phyloP scores from a whole-genome alignment of 345 rosid genomes.

The Gynandropsis gynandra region DNA sequence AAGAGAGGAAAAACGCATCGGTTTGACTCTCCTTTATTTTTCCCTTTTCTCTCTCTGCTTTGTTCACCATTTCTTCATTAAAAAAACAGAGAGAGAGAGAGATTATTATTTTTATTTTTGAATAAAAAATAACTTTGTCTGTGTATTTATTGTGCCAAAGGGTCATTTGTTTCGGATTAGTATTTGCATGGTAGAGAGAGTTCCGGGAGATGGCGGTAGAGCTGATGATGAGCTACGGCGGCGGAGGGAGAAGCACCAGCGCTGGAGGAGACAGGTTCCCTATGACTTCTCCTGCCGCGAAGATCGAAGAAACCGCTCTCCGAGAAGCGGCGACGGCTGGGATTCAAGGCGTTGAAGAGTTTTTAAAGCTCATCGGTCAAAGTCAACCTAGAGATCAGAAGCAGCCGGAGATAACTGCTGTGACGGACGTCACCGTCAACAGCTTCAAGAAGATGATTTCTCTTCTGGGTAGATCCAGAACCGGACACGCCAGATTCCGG shows the following conservation, averaged over 20 bases:
- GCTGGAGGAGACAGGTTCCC: background rate
- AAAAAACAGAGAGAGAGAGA: background rate
- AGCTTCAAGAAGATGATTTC: conserved; percentile 71
- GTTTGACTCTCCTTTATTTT: conserved; percentile 8
- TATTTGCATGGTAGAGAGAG: too few relatives aligned
- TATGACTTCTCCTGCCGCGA: conserved; percentile 7
- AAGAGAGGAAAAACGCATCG: too few relatives aligned
- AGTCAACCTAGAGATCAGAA: conserved; percentile 29
- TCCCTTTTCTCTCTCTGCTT: background rate
- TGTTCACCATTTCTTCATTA: background rate
- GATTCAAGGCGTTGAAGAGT: conserved; percentile 70
- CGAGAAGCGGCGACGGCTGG: conserved; percentile 74
- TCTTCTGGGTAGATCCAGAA: conserved; percentile 57
- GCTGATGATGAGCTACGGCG: background rate
- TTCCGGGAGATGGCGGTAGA: too few relatives aligned
- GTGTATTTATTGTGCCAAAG: too few relatives aligned
- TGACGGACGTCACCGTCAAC: conserved; percentile 62
- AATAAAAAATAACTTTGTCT: too few relatives aligned
- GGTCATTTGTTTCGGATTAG: too few relatives aligned
- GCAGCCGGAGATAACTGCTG: conserved; percentile 40
- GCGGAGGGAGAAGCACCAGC: background rate
- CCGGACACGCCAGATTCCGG: conserved; percentile 92
- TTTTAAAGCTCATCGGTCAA: conserved; percentile 45
- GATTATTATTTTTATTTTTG: too few relatives aligned
- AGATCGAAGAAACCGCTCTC: conserved; percentile 49